Percentiles rank a stretch among this genome's conserved stretches.
phyloP scores from a whole-genome alignment of 441 rosid genomes.

The Erodium moschatum region DNA sequence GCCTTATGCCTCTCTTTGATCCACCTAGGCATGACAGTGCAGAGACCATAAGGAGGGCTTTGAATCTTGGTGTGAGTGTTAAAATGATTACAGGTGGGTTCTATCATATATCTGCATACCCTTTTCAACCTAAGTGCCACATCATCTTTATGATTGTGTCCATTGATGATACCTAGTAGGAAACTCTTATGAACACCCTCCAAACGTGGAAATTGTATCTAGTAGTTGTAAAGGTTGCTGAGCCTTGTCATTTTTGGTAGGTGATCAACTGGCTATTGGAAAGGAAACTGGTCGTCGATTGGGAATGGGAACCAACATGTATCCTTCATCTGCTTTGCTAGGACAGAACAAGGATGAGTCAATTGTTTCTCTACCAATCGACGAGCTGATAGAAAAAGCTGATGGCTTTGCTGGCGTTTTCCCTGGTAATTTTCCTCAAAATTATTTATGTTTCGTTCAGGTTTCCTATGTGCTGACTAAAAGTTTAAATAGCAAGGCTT shows the following conservation, averaged over 20 bases:
- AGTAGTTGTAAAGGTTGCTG: background rate
- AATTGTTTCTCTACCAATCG: background rate
- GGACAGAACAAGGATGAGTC: slow-evolving; percentile 40
- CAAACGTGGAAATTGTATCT: background rate
- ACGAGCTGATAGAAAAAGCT: no score
- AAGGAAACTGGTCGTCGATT: slow-evolving; percentile 51
- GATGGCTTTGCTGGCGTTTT: slow-evolving; percentile 99
- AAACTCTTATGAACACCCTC: background rate
- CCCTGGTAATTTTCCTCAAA: slow-evolving; percentile 51
- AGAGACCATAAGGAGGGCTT: slow-evolving; percentile 39
- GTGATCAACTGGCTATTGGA: slow-evolving; percentile 51
- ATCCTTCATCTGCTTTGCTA: slow-evolving; percentile 53
- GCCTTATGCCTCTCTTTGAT: slow-evolving; percentile 47
- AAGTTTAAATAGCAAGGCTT: background rate
- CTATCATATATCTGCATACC: background rate
- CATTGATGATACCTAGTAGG: background rate
- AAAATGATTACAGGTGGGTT: slow-evolving; percentile 43
- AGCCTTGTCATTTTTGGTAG: slow-evolving; percentile 20
- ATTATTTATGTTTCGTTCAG: slow-evolving; percentile 8
- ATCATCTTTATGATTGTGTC: background rate
- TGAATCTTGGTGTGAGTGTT: slow-evolving; percentile 43
- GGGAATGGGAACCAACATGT: slow-evolving; percentile 49
- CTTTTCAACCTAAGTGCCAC: background rate
- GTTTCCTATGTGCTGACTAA: background rate
- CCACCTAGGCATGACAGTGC: slow-evolving; percentile 42